phyloP scores from a whole-genome alignment of 1,284 basidiomycete species.

The Rhizopogon parksii region DNA sequence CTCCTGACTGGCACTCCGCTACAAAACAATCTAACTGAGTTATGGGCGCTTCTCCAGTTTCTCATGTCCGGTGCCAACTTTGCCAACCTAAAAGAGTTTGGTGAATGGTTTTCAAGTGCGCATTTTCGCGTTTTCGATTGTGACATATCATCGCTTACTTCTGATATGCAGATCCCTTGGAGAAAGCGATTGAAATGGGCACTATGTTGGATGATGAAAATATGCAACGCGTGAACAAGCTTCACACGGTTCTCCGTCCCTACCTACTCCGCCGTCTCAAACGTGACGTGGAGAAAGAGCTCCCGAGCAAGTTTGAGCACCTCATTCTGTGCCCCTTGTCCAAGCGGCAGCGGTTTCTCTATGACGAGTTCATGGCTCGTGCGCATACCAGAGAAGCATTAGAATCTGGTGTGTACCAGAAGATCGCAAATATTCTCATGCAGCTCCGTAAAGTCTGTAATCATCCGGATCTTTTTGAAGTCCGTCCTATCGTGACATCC shows the following conservation, averaged over 20 bases:
- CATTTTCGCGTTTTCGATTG: conserved; percentile 6
- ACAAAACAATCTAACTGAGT: conserved; percentile 93
- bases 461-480: conserved; percentile 94
- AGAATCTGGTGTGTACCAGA: conserved; percentile 79
- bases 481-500: conserved; percentile 88
- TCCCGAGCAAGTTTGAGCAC: conserved; percentile 94
- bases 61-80: conserved; percentile 93
- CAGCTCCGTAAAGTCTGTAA: conserved; percentile 94
- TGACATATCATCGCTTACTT: conserved; percentile 1
- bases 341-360: conserved; percentile 92
- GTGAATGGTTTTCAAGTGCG: conserved; percentile 94
- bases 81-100: conserved; percentile 90
- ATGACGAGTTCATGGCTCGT: conserved; percentile 97
- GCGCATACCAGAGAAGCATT: conserved; percentile 84
- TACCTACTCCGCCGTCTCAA: conserved; percentile 94
- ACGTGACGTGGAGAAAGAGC: conserved; percentile 91
- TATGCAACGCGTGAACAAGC: conserved; percentile 79
- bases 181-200: conserved; percentile 90
- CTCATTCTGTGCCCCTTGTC: conserved; percentile 88
- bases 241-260: conserved; percentile 90
- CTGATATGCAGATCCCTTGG: conserved; percentile 67
- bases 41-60: conserved; percentile 94
- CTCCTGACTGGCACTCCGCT: conserved; percentile 91
- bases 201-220: conserved; percentile 78
- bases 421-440: conserved; percentile 97